Evolutionary conservation across 805 yeast genomes (phyloP), one percentile per base, ranked within the genome.

Genomic region (Starmerella apis): DNA sequence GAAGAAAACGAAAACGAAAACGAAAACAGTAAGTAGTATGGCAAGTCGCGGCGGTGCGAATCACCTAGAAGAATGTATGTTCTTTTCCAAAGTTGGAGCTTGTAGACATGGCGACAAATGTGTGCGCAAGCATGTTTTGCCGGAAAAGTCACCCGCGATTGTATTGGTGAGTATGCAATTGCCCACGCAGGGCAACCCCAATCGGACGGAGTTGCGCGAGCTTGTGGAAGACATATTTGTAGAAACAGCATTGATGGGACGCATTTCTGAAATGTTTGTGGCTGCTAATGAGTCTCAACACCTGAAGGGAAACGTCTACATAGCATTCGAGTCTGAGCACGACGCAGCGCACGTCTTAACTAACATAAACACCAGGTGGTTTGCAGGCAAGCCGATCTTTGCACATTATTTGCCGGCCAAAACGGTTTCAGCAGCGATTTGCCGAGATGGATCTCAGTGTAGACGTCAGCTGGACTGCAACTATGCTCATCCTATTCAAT

Each of bases 91-190:
- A 63, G 84, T 86, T 27, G 97, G 97, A 0, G 94, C 95, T 0
- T 88, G 97, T 61, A 73, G 96, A 52, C 96, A 88, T 64, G 96
- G 96, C 0, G 87, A 81, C 51, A 81, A 81, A 59, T 88, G 97
- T 60, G 79, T 86, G 8, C 71, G 90, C 59, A 74, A 73, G 50
- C 72, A 56, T 31, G 20, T 35, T 4, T 14, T 18, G 8, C 55
- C 56, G 14, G 22, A n/a, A 9, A 16, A 24, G 10, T 49, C 59
- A 7, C 42, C 39, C 22, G 54, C 48, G 3, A 44, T 56, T 9
- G 22, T 56, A 2, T 24, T 57, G 39, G 50, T 30, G 44, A 39
- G 46, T 22, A 41, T 53, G 43, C 56, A 37, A 8, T n/a, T 47
- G 25, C 49, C 55, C 30, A 9, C 22, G 13, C 23, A 78, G 59